Evolutionary conservation across 2,329 filamentous ascomycete genomes (phyloP).

Genomic region (Botrytis aclada): DNA sequence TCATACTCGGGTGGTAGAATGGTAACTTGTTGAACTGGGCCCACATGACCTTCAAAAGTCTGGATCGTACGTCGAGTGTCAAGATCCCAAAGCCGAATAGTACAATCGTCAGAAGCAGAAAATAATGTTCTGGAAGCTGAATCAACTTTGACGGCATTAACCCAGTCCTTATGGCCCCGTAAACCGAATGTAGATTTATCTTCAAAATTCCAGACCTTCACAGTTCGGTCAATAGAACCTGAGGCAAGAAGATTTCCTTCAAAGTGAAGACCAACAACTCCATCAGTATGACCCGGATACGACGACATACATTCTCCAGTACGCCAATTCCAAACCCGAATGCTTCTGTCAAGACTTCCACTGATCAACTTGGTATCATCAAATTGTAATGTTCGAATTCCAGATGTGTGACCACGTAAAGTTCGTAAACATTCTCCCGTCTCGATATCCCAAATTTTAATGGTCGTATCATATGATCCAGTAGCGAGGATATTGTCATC

Average conservation of each 20-base stretch:
- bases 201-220: slow-evolving; percentile 91
- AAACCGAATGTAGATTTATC: slow-evolving; percentile 77
- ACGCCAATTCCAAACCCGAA: slow-evolving; percentile 96
- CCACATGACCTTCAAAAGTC: slow-evolving; percentile 83
- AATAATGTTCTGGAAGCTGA: slow-evolving; percentile 78
- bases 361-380: slow-evolving; percentile 89
- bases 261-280: slow-evolving; percentile 85
- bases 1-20: slow-evolving; percentile 85
- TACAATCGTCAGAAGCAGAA: slow-evolving; percentile 91
- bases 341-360: slow-evolving; percentile 79
- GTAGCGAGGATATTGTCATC: slow-evolving; percentile 90
- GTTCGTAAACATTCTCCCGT: slow-evolving; percentile 85
- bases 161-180: slow-evolving; percentile 87
- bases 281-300: slow-evolving; percentile 72
- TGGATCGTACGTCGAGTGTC: slow-evolving; percentile 76
- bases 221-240: slow-evolving; percentile 82
- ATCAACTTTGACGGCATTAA: slow-evolving; percentile 92
- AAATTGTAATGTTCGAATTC: slow-evolving; percentile 87
- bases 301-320: slow-evolving; percentile 84
- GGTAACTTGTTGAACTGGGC: slow-evolving; percentile 89
- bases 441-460: slow-evolving; percentile 95
- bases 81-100: slow-evolving; percentile 88
- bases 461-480: slow-evolving; percentile 90
- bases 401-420: slow-evolving; percentile 74
- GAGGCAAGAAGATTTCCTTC: slow-evolving; percentile 81